phyloP scores from a whole-genome alignment of 331 rosid genomes.

The Phaseolus coccineus region DNA sequence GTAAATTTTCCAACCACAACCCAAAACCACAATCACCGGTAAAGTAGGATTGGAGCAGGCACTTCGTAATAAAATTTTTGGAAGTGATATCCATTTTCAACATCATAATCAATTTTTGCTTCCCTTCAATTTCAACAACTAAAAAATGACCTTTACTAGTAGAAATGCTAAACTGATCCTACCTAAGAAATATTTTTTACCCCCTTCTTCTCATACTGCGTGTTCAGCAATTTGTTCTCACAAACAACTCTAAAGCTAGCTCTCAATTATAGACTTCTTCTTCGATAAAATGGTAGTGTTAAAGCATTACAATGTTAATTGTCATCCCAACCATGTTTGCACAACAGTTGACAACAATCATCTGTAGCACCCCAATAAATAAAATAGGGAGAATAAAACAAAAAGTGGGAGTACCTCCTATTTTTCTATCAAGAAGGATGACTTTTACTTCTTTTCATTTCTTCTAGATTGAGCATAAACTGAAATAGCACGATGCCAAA shows the following conservation, averaged over 20 bases:
- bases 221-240: constrained; percentile 14
- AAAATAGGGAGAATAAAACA: no score
- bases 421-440: background rate
- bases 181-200: background rate
- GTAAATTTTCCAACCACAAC: background rate
- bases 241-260: background rate
- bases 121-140: background rate
- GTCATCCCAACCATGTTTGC: no score
- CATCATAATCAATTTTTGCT: background rate
- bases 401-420: background rate
- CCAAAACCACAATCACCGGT: background rate
- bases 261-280: background rate
- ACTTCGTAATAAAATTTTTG: background rate
- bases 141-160: background rate
- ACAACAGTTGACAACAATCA: no score
- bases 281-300: no score
- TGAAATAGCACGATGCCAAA: background rate
- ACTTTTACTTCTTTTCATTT: background rate
- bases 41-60: background rate
- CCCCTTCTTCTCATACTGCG: background rate
- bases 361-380: no score
- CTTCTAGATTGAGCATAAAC: constrained; percentile 27
- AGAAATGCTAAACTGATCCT: constrained; percentile 13
- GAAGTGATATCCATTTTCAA: background rate
- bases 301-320: no score